Conservation (phyloP, 805 yeast species). For the Candida caryicola region DNA sequence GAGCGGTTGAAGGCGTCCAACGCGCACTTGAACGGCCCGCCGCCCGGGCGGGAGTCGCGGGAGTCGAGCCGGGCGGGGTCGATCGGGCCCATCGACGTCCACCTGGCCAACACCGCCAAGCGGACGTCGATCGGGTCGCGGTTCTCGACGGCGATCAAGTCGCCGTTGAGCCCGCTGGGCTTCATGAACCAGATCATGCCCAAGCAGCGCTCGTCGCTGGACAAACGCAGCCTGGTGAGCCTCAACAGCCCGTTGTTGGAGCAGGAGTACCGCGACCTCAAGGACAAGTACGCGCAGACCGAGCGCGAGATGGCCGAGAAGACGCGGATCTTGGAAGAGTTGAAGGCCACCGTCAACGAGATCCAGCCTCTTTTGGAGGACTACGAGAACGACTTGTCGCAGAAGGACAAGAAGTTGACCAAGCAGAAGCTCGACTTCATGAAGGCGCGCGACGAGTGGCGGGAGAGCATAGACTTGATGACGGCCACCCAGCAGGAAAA, state of each 20-base stretch:
- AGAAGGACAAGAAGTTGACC: conserved; percentile 46
- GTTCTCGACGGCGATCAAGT: conserved; percentile 5
- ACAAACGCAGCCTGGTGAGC: conserved; percentile 1
- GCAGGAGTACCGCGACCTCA: conserved; percentile 13
- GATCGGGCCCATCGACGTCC: background rate
- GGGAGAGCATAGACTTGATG: conserved; percentile 55
- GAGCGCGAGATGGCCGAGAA: conserved; percentile 39
- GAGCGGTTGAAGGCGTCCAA: conserved; percentile 40
- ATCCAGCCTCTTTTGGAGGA: conserved; percentile 46
- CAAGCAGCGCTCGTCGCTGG: conserved; percentile 1
- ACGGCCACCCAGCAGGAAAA: conserved; percentile 55
- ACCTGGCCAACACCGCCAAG: background rate
- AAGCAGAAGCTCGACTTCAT: conserved; percentile 49
- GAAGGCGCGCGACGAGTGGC: conserved; percentile 54
- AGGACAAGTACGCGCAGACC: conserved; percentile 19
- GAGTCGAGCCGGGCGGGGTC: background rate
- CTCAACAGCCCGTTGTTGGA: background rate
- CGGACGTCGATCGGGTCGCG: conserved; percentile 5
- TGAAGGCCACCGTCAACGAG: conserved; percentile 48
- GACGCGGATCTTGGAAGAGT: conserved; percentile 44
- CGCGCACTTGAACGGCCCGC: conserved; percentile 20
- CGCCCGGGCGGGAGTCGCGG: background rate
- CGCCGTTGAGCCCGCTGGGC: conserved; percentile 4
- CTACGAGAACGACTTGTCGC: conserved; percentile 41
- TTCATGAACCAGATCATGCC: conserved; percentile 2